phyloP scores from a whole-genome alignment of 169 alveolate genomes.

The Plasmodium blacklocki region DNA sequence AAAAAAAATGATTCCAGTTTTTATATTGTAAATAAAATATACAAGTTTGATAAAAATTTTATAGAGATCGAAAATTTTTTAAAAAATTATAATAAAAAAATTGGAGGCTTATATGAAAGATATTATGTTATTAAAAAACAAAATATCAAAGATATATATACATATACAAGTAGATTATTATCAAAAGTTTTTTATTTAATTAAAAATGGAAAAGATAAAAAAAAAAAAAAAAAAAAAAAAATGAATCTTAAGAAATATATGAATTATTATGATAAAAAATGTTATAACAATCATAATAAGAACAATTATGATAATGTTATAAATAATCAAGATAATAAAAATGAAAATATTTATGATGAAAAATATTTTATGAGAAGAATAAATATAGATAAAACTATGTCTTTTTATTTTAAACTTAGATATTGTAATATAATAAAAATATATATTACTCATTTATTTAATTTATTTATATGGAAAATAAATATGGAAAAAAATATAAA shows the following conservation, averaged over 20 bases:
- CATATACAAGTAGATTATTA: neutral
- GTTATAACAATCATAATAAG: neutral
- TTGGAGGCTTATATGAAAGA: constrained; percentile 3
- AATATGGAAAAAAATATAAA: constrained; percentile 21
- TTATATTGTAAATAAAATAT: constrained; percentile 22
- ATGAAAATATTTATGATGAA: neutral
- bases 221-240: neutral
- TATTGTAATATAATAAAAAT: constrained; percentile 20
- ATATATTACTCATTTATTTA: constrained; percentile 45
- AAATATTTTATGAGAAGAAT: neutral
- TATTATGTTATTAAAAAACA: neutral
- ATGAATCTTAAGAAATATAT: neutral
- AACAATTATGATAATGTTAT: neutral
- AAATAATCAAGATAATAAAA: constrained; percentile 1
- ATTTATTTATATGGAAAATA: constrained; percentile 53
- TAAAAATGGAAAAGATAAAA: neutral
- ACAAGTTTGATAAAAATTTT: constrained; percentile 29
- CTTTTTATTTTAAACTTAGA: constrained; percentile 17
- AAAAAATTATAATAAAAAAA: constrained; percentile 12
- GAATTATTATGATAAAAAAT: neutral
- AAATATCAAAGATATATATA: constrained; percentile 2
- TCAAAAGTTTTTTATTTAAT: constrained; percentile 9
- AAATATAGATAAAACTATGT: constrained; percentile 8
- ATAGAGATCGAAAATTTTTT: constrained; percentile 32
- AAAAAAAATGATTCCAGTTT: neutral